Conservation (phyloP, 768 basidiomycete species). For the Mycena pura region DNA sequence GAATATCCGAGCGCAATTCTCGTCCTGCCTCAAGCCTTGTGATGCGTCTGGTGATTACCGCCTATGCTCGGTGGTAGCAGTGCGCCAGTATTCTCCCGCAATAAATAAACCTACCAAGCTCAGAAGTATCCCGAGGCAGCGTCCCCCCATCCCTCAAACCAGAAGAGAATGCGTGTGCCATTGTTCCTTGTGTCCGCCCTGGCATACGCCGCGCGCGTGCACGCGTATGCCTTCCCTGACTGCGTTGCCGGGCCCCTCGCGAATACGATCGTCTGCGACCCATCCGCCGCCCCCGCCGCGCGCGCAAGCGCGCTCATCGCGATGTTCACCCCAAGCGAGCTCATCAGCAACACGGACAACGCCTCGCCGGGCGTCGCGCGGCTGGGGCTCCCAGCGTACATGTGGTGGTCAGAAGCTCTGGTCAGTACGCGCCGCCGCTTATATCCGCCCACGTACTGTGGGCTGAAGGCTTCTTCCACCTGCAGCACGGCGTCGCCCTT, state of each 20-base stretch:
- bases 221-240: constrained; percentile 52
- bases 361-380: constrained; percentile 57
- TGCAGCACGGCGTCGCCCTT: constrained; percentile 59
- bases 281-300: constrained; percentile 47
- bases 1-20: no score
- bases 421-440: constrained; percentile 37
- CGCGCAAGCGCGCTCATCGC: constrained; percentile 58
- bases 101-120: no score
- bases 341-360: constrained; percentile 59
- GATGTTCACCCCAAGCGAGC: constrained; percentile 57
- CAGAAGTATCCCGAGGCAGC: no score
- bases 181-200: not conserved
- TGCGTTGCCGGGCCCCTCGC: constrained; percentile 52
- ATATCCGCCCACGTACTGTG: not conserved
- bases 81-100: no score
- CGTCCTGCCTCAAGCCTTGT: no score
- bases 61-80: no score
- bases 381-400: constrained; percentile 61
- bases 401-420: constrained; percentile 69
- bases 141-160: no score
- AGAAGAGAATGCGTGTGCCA: constrained; percentile 4
- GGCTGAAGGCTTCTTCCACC: not conserved
- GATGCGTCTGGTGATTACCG: no score
- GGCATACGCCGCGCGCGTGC: not conserved
- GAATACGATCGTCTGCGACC: constrained; percentile 55